phyloP scores from a whole-genome alignment of 2,329 filamentous ascomycete genomes.

The Diplocarpon mali region DNA sequence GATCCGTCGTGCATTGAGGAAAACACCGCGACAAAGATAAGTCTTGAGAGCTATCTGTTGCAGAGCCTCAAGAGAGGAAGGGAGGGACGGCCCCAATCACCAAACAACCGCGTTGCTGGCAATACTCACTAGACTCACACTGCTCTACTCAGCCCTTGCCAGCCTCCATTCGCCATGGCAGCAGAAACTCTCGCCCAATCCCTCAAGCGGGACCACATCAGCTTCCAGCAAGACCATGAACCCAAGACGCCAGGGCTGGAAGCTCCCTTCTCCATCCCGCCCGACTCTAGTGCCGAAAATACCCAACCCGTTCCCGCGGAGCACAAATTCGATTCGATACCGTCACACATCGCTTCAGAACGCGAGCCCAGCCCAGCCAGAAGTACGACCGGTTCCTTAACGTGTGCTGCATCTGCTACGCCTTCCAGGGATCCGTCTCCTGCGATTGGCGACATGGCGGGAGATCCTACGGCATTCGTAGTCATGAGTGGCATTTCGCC shows the following conservation, averaged over 20 bases:
- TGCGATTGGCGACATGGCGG: background rate
- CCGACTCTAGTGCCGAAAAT: background rate
- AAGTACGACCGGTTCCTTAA: slow-evolving; percentile 16
- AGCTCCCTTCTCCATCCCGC: slow-evolving; percentile 8
- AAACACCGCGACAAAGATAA: no score
- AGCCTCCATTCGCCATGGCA: slow-evolving; percentile 5
- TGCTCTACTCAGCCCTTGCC: background rate
- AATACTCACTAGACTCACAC: no score
- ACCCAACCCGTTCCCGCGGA: background rate
- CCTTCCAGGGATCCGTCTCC: slow-evolving; percentile 10
- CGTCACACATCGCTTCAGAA: no score
- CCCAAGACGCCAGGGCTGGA: slow-evolving; percentile 7
- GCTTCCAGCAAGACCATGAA: slow-evolving; percentile 3
- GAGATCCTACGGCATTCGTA: no score
- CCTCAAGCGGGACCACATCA: slow-evolving; percentile 15
- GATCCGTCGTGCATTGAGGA: no score
- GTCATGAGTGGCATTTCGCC: background rate
- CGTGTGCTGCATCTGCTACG: slow-evolving; percentile 14
- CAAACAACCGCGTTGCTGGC: background rate
- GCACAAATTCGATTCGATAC: no score
- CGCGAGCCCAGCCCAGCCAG: slow-evolving; percentile 11
- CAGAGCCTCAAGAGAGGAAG: no score
- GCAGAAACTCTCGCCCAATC: slow-evolving; percentile 3
- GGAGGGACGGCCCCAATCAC: no score
- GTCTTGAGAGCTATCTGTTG: no score